Evolutionary conservation across 148 eudicot species (phyloP).

Genomic region (Camellia lanceoleosa): DNA sequence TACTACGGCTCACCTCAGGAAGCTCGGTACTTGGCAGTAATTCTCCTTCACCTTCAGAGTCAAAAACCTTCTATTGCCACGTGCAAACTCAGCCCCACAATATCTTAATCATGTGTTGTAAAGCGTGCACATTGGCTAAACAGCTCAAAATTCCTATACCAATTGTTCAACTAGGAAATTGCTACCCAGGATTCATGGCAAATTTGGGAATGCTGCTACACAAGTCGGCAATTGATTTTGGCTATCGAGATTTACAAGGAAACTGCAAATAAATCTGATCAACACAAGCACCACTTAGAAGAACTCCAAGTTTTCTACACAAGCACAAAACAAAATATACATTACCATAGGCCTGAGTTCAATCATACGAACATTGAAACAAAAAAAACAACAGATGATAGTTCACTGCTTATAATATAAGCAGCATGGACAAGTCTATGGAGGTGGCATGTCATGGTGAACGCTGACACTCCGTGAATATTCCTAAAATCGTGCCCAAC

Average conservation of each 20-base stretch:
- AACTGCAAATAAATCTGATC: too few relatives aligned
- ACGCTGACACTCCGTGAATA: too few relatives aligned
- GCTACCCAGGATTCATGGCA: slow-evolving; percentile 13
- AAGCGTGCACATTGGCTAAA: not conserved
- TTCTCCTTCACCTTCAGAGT: not conserved
- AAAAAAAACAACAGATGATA: not conserved
- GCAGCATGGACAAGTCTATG: too few relatives aligned
- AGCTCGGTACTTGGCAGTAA: not conserved
- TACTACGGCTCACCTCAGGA: slow-evolving; percentile 9
- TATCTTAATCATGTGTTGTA: not conserved
- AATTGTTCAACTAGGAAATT: slow-evolving; percentile 8
- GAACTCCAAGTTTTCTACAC: not conserved
- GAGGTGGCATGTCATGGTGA: too few relatives aligned
- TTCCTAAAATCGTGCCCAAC: too few relatives aligned
- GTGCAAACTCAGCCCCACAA: not conserved
- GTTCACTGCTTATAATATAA: not conserved
- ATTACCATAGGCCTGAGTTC: slow-evolving; percentile 1
- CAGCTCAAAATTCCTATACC: not conserved
- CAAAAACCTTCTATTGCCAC: too few relatives aligned
- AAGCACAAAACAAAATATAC: slow-evolving; percentile 4
- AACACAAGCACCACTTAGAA: too few relatives aligned
- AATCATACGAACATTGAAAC: slow-evolving; percentile 10
- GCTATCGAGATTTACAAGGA: too few relatives aligned
- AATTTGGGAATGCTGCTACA: slow-evolving; percentile 20
- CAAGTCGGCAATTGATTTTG: too few relatives aligned